Conservation (phyloP, 768 basidiomycete species). For the Leccinum variicolor region DNA sequence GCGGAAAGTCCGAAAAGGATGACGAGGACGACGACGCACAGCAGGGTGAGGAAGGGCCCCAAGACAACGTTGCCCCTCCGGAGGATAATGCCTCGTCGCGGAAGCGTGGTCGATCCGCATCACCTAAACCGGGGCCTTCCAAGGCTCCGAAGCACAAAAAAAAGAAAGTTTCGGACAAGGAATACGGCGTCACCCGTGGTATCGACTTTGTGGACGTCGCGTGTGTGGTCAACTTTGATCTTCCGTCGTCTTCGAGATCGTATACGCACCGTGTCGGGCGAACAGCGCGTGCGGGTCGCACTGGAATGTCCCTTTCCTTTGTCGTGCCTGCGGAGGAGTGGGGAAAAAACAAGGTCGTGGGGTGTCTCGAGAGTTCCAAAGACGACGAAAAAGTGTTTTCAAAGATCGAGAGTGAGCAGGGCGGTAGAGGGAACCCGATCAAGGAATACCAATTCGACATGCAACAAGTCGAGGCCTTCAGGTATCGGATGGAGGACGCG, state of each 20-base stretch:
- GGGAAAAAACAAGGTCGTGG: conserved; percentile 75
- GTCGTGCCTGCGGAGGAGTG: conserved; percentile 68
- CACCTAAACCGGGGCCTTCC: conserved; percentile 35
- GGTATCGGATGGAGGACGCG: conserved; percentile 98
- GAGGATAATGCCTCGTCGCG: conserved; percentile 30
- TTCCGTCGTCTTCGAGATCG: conserved; percentile 81
- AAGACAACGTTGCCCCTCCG: not conserved
- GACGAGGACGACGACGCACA: conserved; percentile 35
- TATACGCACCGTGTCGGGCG: conserved; percentile 97
- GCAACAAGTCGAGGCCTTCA: conserved; percentile 95
- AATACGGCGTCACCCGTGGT: conserved; percentile 93
- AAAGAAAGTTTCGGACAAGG: conserved; percentile 54
- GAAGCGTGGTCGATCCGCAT: conserved; percentile 59
- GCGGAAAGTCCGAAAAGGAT: conserved; percentile 49
- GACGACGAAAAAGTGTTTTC: conserved; percentile 64
- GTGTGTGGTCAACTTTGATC: conserved; percentile 97
- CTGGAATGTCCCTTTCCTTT: conserved; percentile 89
- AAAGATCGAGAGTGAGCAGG: conserved; percentile 76
- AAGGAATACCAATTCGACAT: conserved; percentile 94
- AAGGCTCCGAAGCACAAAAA: conserved; percentile 54
- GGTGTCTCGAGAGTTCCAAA: conserved; percentile 62
- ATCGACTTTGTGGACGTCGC: conserved; percentile 97
- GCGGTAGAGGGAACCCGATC: conserved; percentile 48
- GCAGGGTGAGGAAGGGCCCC: conserved; percentile 31
- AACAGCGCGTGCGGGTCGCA: conserved; percentile 92